Base-by-base conservation (phyloP, 495 filamentous ascomycete genomes). In the Lophiotrema nucula region DNA sequence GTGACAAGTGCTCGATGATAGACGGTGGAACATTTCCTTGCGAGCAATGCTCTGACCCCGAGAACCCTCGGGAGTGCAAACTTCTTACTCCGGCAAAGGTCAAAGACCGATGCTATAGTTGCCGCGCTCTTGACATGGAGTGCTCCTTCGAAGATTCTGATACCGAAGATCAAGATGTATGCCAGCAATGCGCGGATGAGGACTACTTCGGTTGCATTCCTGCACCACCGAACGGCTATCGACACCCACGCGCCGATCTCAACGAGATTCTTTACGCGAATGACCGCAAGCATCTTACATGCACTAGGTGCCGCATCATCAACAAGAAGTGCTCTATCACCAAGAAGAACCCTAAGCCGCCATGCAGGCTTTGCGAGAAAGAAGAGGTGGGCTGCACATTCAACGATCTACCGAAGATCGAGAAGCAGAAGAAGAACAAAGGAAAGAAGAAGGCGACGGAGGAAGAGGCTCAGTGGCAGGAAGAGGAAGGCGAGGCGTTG, bases 301-400 rank as follows among this genome's bases (percentile, higher is more conserved):
- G 62, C 43, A 60, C 56, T 1, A 13, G 27, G 4, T 65, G 62
- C 35, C 56, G 62, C 15, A 2, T 25, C 19, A 4, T 27, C 11
- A 52, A 51, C 15, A 46, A 47, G 24, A 16, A 23, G 24, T 65
- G 62, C 24, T 56, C 50, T 13, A 15, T 65, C 27, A 60, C 55
- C 24, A 37, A 18, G 16, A 60, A 56, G 37, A 27, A 11, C 2
- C 39, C 25, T 3, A 55, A 47, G 51, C 49, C 56, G 12, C 62
- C 62, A 2, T 65, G 62, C 28, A 44, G 35, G 16, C 4, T 18
- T 6, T 65, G 62, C 39, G 47, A 46, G 51, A 42, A 47, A 13
- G 4, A 11, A 1, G 37, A 39, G 19, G 44, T 52, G 15, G 44
- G 31, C 0, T 65, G 62, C 44, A 60, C 56, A n/a, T 65, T 65